Conservation (phyloP, 441 rosid species). For the Populus hybrid region DNA sequence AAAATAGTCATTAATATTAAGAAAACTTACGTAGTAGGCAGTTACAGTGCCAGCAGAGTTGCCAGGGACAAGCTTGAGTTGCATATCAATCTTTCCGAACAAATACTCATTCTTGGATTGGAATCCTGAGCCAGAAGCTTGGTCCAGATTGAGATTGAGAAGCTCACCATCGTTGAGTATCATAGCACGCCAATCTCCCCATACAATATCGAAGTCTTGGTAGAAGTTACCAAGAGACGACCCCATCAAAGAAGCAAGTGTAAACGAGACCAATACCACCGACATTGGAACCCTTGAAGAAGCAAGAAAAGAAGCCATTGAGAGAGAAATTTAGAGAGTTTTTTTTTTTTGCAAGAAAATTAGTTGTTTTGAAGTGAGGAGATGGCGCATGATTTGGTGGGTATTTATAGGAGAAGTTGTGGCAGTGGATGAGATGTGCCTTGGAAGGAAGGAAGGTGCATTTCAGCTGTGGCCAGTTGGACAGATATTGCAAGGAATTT, state of each 20-base stretch:
- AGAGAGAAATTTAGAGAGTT: too few species aligned
- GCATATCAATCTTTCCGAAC: conserved; percentile 33
- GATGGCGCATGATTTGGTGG: neutral
- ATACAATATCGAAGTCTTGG: conserved; percentile 27
- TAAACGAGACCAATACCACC: neutral
- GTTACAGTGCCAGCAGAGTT: neutral
- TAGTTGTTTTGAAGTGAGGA: neutral
- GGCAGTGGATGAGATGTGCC: neutral
- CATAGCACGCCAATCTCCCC: conserved; percentile 48
- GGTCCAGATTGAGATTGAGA: conserved; percentile 41
- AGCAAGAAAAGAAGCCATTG: neutral
- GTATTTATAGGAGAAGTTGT: neutral
- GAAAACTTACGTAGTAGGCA: conserved; percentile 25
- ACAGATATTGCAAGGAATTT: neutral
- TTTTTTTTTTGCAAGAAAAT: too few species aligned
- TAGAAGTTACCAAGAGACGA: conserved; percentile 18
- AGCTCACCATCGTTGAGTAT: conserved; percentile 40
- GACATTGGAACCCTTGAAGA: neutral
- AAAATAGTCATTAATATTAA: neutral
- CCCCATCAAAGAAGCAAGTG: neutral
- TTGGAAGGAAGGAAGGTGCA: neutral
- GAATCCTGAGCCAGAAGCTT: conserved; percentile 43
- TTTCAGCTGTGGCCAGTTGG: neutral
- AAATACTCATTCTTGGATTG: conserved; percentile 29
- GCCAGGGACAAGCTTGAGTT: conserved; percentile 29